Percentiles rank a stretch among this genome's conserved stretches.
Conservation (phyloP, 2,329 filamentous ascomycete genomes). For the Pseudogymnoascus sp. region DNA sequence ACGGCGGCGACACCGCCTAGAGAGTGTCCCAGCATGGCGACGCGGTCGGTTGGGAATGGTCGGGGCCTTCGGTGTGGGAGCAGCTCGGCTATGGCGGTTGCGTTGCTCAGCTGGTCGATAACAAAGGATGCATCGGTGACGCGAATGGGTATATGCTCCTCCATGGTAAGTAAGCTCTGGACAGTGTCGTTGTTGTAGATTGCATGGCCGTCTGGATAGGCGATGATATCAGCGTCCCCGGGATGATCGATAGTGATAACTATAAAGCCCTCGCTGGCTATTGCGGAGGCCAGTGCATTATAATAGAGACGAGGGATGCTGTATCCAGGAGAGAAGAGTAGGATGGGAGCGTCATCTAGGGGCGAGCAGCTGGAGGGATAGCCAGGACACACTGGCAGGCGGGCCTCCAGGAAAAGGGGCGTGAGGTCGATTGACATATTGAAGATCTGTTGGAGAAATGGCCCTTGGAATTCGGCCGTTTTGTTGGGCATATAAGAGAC, state of each 20-base stretch:
- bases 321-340: constrained; percentile 24
- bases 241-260: constrained; percentile 38
- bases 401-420: not conserved
- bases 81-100: constrained; percentile 13
- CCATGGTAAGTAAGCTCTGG: constrained; percentile 10
- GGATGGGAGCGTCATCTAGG: not conserved
- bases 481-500: not conserved
- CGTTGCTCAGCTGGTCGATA: constrained; percentile 19
- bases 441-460: not conserved
- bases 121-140: constrained; percentile 27
- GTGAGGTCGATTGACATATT: constrained; percentile 1
- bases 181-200: constrained; percentile 16
- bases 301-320: constrained; percentile 20
- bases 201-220: constrained; percentile 31
- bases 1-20: constrained; percentile 29
- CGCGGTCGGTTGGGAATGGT: constrained; percentile 10
- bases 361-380: not conserved
- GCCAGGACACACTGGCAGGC: constrained; percentile 13
- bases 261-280: constrained; percentile 33
- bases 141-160: constrained; percentile 17
- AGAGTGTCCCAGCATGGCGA: constrained; percentile 26
- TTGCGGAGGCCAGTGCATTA: constrained; percentile 18
- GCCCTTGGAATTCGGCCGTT: not conserved
- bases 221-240: constrained; percentile 33
- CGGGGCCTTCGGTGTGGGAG: constrained; percentile 2